Conservation (phyloP, 768 basidiomycete species). For the Trametes cubensis region DNA sequence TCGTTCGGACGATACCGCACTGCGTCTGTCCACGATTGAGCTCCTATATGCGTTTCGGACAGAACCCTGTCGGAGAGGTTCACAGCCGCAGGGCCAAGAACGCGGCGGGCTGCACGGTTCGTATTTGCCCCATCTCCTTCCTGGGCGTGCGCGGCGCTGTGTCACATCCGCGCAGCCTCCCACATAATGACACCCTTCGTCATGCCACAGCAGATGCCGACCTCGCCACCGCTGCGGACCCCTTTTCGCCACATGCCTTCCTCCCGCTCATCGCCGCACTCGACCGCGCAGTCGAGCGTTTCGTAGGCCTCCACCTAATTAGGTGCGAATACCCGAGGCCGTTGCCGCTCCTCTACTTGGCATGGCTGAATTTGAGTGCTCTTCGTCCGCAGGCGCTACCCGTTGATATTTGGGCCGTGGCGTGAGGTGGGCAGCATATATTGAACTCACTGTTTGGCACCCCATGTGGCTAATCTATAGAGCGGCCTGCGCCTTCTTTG, state of each 20-base stretch:
- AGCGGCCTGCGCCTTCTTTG: neutral
- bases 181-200: neutral
- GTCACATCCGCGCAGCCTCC: neutral
- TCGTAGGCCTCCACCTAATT: constrained; percentile 60
- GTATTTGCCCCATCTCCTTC: neutral
- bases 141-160: neutral
- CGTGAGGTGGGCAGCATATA: constrained; percentile 48
- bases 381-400: constrained; percentile 59
- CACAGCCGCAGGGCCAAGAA: constrained; percentile 1
- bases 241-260: constrained; percentile 58
- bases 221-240: constrained; percentile 35
- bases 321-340: constrained; percentile 44
- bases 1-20: constrained; percentile 31
- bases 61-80: neutral
- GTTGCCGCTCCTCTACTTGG: neutral
- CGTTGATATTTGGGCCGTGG: constrained; percentile 75
- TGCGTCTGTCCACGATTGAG: constrained; percentile 41
- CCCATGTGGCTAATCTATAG: too few relatives aligned
- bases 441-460: constrained; percentile 10
- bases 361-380: constrained; percentile 14
- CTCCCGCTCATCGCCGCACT: constrained; percentile 58
- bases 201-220: constrained; percentile 3
- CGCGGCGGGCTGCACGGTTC: neutral
- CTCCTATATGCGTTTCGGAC: constrained; percentile 46
- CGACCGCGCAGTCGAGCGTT: constrained; percentile 54